These are phyloP conservation scores for Thalassiosira hispida DNA, from an alignment of 352 stramenopile species.

Conservation along the genomic window DNA sequence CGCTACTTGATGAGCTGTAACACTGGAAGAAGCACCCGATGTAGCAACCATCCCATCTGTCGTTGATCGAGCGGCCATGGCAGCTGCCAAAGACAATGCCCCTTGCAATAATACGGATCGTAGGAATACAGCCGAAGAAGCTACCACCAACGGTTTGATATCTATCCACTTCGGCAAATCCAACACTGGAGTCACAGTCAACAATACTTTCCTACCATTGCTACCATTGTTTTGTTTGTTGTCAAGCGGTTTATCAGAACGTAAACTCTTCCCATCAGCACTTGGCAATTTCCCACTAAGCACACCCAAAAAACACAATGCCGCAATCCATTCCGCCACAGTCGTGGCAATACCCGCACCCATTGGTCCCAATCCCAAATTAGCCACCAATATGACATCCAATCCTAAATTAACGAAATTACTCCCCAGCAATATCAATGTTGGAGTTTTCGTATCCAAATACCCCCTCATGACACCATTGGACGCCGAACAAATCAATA, in stretches of 20 bases:
- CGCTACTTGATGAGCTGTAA: conserved; percentile 80
- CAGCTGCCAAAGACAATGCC: conserved; percentile 67
- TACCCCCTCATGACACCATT: conserved; percentile 80
- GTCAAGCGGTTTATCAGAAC: neutral
- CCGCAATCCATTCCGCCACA: conserved; percentile 77
- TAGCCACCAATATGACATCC: conserved; percentile 73
- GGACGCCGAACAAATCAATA: conserved; percentile 76
- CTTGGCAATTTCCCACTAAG: conserved; percentile 64
- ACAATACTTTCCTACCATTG: neutral
- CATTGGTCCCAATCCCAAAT: conserved; percentile 57
- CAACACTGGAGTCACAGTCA: conserved; percentile 50
- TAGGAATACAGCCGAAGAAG: conserved; percentile 77
- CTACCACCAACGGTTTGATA: conserved; percentile 70
- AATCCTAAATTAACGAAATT: conserved; percentile 79
- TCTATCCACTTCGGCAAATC: conserved; percentile 73
- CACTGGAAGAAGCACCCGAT: conserved; percentile 55
- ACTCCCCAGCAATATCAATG: conserved; percentile 67
- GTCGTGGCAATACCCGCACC: conserved; percentile 83
- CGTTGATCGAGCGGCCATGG: conserved; percentile 64
- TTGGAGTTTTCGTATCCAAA: conserved; percentile 80
- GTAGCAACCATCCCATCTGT: conserved; percentile 5
- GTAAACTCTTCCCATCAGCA: conserved; percentile 26
- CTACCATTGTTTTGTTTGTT: conserved; percentile 3
- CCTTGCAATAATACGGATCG: conserved; percentile 72
- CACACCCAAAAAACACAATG: conserved; percentile 73